Percentiles rank a stretch among this genome's conserved stretches.
Conservation (phyloP, 495 filamentous ascomycete genomes). For the Aspergillus bertholletiae region DNA sequence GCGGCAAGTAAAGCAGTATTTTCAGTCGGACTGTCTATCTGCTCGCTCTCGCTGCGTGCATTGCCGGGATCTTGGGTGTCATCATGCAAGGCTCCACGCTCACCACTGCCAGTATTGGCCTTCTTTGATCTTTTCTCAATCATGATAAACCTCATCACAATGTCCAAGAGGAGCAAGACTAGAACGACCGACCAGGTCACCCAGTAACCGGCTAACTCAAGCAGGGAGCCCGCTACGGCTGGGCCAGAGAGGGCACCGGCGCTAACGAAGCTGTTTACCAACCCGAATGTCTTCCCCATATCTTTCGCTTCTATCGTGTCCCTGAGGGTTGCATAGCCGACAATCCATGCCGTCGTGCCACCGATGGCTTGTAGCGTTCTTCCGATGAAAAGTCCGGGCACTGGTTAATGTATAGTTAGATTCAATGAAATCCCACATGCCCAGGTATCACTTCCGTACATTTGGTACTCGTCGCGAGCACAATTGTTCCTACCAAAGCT, state of each 20-base stretch:
- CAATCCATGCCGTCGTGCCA: no score
- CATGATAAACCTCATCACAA: conserved; percentile 21
- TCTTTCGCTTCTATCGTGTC: conserved; percentile 16
- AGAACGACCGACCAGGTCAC: conserved; percentile 19
- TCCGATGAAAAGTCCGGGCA: no score
- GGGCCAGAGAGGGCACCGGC: conserved; percentile 22
- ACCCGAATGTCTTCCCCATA: conserved; percentile 21
- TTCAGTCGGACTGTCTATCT: no score
- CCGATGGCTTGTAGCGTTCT: no score
- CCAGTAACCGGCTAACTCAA: conserved; percentile 25
- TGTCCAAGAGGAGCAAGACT: conserved; percentile 17
- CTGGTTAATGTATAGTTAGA: no score
- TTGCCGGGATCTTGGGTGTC: neutral
- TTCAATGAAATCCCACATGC: no score
- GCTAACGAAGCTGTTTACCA: conserved; percentile 15
- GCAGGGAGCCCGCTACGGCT: conserved; percentile 17
- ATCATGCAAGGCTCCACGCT: neutral
- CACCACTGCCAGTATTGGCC: no score
- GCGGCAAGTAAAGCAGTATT: no score
- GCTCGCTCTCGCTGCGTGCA: neutral
- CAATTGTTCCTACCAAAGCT: no score
- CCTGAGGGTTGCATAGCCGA: conserved; percentile 20
- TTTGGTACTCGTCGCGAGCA: no score
- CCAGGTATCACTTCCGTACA: no score
- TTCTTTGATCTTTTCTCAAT: no score